Evolutionary conservation across 83 land plant species (phyloP).

Genomic region (Thuja plicata): DNA sequence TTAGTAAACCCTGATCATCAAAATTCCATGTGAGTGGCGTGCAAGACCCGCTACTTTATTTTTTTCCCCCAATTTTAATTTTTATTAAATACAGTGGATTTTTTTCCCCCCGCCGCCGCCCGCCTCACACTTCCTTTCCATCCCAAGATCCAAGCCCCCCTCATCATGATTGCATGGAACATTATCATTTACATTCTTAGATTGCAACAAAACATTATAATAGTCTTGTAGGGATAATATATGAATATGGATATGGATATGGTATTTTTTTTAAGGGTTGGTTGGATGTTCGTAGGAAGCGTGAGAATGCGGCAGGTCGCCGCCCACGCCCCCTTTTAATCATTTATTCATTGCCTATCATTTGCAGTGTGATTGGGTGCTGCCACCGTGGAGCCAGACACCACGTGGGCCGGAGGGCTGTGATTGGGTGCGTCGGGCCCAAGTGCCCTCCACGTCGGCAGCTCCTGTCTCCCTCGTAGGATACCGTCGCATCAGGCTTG

Average conservation of each 20-base stretch:
- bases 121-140: background rate
- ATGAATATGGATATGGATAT: background rate
- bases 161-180: constrained; percentile 14
- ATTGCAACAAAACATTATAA: background rate
- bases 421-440: background rate
- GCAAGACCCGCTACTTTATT: constrained; percentile 14
- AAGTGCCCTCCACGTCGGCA: background rate
- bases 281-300: background rate
- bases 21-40: constrained; percentile 12
- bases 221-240: background rate
- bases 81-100: background rate
- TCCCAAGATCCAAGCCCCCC: constrained; percentile 5
- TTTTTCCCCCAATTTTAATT: background rate
- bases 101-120: constrained; percentile 1
- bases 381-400: constrained; percentile 11
- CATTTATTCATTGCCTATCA: constrained; percentile 16
- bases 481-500: constrained; percentile 14
- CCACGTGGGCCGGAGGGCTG: constrained; percentile 2
- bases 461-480: constrained; percentile 10
- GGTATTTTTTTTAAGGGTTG: background rate
- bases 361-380: constrained; percentile 11
- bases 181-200: background rate
- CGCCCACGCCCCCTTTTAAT: constrained; percentile 16
- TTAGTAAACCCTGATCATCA: background rate
- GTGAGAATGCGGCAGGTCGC: constrained; percentile 21